Percentiles rank a stretch among this genome's conserved stretches.
Conservation (phyloP, 2,329 filamentous ascomycete genomes). For the Colletotrichum sp. region DNA sequence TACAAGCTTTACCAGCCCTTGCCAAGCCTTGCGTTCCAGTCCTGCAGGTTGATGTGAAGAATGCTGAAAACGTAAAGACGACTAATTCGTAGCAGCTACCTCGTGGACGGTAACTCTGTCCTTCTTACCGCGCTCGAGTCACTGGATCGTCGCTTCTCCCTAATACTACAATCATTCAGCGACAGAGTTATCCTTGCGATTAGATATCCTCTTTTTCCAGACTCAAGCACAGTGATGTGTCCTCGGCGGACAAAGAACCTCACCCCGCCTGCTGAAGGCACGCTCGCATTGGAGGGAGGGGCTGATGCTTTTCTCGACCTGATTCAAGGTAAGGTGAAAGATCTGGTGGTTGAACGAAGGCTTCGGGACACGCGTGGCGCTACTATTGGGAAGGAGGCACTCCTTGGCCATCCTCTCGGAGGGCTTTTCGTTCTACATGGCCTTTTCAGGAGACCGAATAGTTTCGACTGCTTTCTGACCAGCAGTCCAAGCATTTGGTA, state of each 20-base stretch:
- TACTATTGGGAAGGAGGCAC: slow-evolving; percentile 39
- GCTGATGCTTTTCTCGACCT: slow-evolving; percentile 50
- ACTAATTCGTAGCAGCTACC: slow-evolving; percentile 26
- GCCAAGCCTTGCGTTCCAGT: slow-evolving; percentile 25
- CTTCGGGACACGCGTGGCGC: slow-evolving; percentile 30
- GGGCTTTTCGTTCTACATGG: slow-evolving; percentile 52
- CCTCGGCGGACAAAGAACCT: slow-evolving; percentile 33
- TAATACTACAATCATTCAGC: slow-evolving; percentile 29
- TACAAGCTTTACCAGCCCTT: neutral
- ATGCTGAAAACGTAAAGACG: neutral
- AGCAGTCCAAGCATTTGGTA: slow-evolving; percentile 54
- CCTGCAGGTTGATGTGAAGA: slow-evolving; percentile 26
- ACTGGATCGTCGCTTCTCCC: slow-evolving; percentile 15
- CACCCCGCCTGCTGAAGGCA: slow-evolving; percentile 29
- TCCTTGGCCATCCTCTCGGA: slow-evolving; percentile 56
- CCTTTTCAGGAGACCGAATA: slow-evolving; percentile 41
- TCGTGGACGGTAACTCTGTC: slow-evolving; percentile 39
- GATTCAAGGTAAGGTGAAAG: slow-evolving; percentile 42
- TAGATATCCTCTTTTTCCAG: slow-evolving; percentile 30
- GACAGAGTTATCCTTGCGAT: slow-evolving; percentile 34
- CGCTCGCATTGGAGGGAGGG: slow-evolving; percentile 38
- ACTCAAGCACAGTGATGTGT: slow-evolving; percentile 30
- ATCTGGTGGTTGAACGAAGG: slow-evolving; percentile 31
- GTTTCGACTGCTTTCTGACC: slow-evolving; percentile 49
- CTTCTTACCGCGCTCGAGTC: slow-evolving; percentile 36